Percentiles rank a stretch among this genome's conserved stretches.
phyloP scores from a whole-genome alignment of 176 grass and related monocot genomes.

The Tuctoria greenei region DNA sequence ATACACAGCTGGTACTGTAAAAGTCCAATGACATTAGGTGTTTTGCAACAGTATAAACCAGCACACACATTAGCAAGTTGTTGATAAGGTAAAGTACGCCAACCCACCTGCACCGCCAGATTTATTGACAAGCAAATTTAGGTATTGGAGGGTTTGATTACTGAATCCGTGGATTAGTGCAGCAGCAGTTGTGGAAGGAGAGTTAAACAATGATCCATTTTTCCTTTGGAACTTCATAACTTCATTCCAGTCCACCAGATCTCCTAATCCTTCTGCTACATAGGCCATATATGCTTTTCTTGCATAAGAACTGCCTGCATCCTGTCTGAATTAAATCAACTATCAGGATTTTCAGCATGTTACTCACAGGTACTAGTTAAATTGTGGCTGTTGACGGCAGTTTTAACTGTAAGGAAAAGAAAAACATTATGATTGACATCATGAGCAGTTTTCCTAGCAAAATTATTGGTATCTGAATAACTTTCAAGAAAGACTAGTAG shows the following conservation, averaged over 20 bases:
- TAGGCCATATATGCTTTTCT: conserved; percentile 68
- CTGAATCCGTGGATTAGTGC: conserved; percentile 44
- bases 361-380: neutral
- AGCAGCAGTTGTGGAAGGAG: conserved; percentile 63
- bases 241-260: conserved; percentile 50
- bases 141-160: conserved; percentile 59
- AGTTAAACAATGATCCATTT: conserved; percentile 77
- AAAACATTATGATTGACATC: neutral
- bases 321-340: conserved; percentile 38
- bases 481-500: too few species aligned
- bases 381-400: neutral
- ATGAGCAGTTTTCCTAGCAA: neutral
- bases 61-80: neutral
- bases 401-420: neutral
- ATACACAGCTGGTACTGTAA: conserved; percentile 62
- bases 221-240: conserved; percentile 62
- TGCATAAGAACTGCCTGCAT: conserved; percentile 37
- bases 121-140: conserved; percentile 48
- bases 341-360: neutral
- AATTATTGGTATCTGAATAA: too few species aligned
- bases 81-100: neutral
- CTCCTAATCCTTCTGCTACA: conserved; percentile 67
- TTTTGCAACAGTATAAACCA: neutral
- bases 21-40: conserved; percentile 6
- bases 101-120: conserved; percentile 62